phyloP scores from a whole-genome alignment of 148 eudicot species.

The Cornus kousa region DNA sequence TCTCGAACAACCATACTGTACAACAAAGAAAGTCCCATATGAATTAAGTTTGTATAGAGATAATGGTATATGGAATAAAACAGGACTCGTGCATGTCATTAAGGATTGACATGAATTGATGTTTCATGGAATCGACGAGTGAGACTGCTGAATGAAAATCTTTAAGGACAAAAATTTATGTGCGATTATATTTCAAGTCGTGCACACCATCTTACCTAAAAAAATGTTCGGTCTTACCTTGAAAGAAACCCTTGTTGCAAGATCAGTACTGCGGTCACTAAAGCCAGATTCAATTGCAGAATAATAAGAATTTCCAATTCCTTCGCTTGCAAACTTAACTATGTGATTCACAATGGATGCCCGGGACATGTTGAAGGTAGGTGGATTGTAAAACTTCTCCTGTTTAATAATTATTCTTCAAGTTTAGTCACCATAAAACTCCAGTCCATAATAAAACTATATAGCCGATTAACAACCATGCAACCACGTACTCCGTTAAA shows the following conservation, averaged over 20 bases:
- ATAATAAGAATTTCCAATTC: slow-evolving; percentile 37
- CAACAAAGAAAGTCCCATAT: background rate
- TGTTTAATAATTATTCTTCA: slow-evolving; percentile 26
- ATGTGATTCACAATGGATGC: slow-evolving; percentile 35
- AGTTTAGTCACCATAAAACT: background rate
- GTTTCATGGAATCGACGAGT: background rate
- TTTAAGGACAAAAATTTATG: background rate
- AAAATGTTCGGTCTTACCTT: slow-evolving; percentile 47
- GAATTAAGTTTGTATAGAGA: background rate
- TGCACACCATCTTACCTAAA: background rate
- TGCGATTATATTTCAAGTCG: too few species aligned
- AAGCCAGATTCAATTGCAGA: slow-evolving; percentile 64
- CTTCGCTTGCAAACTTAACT: slow-evolving; percentile 30
- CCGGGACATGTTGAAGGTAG: slow-evolving; percentile 51
- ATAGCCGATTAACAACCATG: background rate
- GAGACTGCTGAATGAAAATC: background rate
- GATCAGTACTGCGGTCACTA: slow-evolving; percentile 46
- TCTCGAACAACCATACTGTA: slow-evolving; percentile 85
- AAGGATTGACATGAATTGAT: background rate
- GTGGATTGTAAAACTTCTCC: slow-evolving; percentile 56
- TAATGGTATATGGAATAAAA: background rate
- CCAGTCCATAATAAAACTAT: background rate
- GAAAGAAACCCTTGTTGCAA: slow-evolving; percentile 74
- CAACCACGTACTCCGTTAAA: background rate
- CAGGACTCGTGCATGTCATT: background rate